Evolutionary conservation across 331 rosid species (phyloP), one percentile per base, ranked within the genome.

Genomic region (Stylosanthes scabra): DNA sequence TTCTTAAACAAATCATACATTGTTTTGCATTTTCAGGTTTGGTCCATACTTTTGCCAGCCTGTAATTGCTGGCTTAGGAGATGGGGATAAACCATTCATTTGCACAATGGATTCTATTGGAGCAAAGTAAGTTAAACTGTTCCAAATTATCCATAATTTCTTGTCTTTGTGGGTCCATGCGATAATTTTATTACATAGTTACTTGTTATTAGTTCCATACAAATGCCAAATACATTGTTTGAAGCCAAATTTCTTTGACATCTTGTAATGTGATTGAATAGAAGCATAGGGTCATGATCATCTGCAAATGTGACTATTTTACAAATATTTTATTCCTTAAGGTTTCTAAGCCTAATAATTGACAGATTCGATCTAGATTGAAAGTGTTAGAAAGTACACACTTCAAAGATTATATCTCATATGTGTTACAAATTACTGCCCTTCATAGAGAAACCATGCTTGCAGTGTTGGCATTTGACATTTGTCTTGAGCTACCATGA

Each of bases 41-140:
- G 99, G 99, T 76, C 99, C 97, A 9, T 94, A 94, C 76, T 90
- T 94, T 76, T 84, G 90, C 85, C 99, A 94, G 79, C 99, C 97
- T 45, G 97, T 90, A 56, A 91, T 94, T 84, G 99, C 97, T 76
- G 97, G 99, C n/a, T 68, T 94, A 79, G 89, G 96, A 67, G 97
- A 91, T 55, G 97, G 77, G 28, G 88, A 89, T 84, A 88, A 82
- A 64, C 97, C 99, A 25, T 94, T 94, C 82, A 94, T 94, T 63
- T 94, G 99, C 84, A 94, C 99, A 28, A 94, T 90, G 97, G 99
- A 94, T 72, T 83, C 89, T 3, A 83, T 91, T 78, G 99, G 99
- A 67, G 99, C 99, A 56, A 94, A 94, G 99, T 94, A 78, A 84
- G 94, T 86, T 63, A 2, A 34, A 80, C 49, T 68, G 40, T 11